Conservation (phyloP, 2,329 filamentous ascomycete species). For the Harringtonia aguacate region DNA sequence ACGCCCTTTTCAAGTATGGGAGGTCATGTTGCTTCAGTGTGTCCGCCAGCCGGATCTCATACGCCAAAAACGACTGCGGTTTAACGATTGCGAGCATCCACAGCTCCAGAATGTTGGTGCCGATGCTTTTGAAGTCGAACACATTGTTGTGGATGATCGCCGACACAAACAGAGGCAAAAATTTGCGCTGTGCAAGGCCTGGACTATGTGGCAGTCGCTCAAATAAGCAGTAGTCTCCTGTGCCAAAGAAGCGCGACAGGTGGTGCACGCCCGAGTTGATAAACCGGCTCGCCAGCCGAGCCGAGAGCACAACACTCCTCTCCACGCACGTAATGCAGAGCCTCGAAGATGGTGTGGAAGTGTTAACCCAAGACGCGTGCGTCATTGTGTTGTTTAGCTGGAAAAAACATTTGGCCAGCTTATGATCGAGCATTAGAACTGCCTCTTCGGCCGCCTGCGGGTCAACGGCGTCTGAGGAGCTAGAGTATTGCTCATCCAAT, state of each 20-base stretch:
- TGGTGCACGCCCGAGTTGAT: slow-evolving; percentile 32
- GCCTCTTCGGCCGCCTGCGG: slow-evolving; percentile 36
- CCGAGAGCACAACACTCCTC: slow-evolving; percentile 32
- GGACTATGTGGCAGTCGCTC: slow-evolving; percentile 28
- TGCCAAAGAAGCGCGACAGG: slow-evolving; percentile 33
- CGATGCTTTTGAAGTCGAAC: slow-evolving; percentile 35
- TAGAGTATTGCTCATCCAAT: slow-evolving; percentile 27
- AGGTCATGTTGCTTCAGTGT: slow-evolving; percentile 30
- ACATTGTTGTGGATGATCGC: slow-evolving; percentile 35
- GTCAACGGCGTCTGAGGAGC: slow-evolving; percentile 17
- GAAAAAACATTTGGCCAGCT: slow-evolving; percentile 35
- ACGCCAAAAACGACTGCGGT: slow-evolving; percentile 31
- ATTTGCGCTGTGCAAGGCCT: slow-evolving; percentile 29
- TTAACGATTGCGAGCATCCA: slow-evolving; percentile 43
- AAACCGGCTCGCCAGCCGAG: slow-evolving; percentile 33
- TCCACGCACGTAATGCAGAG: slow-evolving; percentile 25
- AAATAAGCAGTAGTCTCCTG: slow-evolving; percentile 40
- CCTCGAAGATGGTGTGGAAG: neutral
- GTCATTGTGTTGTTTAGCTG: slow-evolving; percentile 22
- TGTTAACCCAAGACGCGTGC: slow-evolving; percentile 3
- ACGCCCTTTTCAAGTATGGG: slow-evolving; percentile 30
- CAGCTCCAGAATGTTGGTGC: slow-evolving; percentile 35
- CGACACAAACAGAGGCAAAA: slow-evolving; percentile 39
- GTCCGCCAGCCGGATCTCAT: slow-evolving; percentile 39
- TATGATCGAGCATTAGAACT: slow-evolving; percentile 35